Evolutionary conservation across 1,284 basidiomycete species (phyloP), one percentile per base, ranked within the genome.

Genomic region (Sporisorium exsertum): DNA sequence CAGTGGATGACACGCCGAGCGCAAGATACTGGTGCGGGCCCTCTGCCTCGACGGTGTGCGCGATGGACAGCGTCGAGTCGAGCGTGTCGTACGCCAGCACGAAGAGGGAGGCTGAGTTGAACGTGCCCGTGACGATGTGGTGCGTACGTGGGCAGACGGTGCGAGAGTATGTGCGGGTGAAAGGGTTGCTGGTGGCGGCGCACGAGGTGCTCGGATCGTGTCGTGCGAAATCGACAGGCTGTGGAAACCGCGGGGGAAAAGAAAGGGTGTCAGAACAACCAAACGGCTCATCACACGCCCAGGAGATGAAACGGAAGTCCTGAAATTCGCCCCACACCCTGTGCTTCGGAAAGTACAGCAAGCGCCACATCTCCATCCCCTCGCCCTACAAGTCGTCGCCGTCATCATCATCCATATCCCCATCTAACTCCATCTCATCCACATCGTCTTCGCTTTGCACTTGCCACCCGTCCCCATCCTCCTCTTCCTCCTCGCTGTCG

Each of bases 21-120:
- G 80, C 60, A 13, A 83, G 66, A 43, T 76, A 82, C 53, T 80
- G 79, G 43, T 82, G 80, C 15, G 80, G 80, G 0, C 80, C 80
- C 40, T 78, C 51, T 33, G 50, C 69, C 3, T 32, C 27, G 12
- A 72, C 32, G n/a, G 45, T 55, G 22, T 70, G 61, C 4, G 37
- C 12, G 47, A 83, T 54, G 20, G 50, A 16, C 2, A 83, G 74
- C 3, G 51, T 24, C 8, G 63, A 35, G 13, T 32, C 37, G 27
- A 76, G 58, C 24, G 57, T 37, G 50, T 83, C 79, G 67, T 77
- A 83, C 5, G 66, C 27, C 1, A 83, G 59, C 1, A 83, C 71
- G 51, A 77, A 77, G 4, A 83, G 69, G 3, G 50, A n/a, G n/a
- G 58, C 51, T 2, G 72, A 70, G 61, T 83, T 83, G 61, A 83